Evolutionary conservation across 768 basidiomycete genomes (phyloP).

Genomic region (Psilocybe sp.): DNA sequence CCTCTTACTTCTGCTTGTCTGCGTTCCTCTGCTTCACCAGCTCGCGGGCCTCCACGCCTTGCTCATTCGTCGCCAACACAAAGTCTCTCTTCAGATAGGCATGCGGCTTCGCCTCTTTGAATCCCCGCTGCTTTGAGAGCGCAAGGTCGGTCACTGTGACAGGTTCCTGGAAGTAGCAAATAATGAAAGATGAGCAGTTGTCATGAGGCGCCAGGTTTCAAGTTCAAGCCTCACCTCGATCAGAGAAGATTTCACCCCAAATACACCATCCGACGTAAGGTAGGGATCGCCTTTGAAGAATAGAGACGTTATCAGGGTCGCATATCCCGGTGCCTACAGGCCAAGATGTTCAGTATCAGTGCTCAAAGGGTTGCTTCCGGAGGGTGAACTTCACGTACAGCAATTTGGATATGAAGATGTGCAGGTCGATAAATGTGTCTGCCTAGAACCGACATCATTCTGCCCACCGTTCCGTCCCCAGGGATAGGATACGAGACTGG

Average conservation of each 20-base stretch:
- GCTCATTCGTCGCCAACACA: conserved; percentile 37
- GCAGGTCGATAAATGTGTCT: conserved; percentile 78
- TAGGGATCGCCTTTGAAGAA: conserved; percentile 72
- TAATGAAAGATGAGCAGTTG: background rate
- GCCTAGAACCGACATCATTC: conserved; percentile 49
- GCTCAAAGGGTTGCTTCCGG: background rate
- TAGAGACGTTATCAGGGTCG: conserved; percentile 69
- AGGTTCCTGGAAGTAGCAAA: conserved; percentile 7
- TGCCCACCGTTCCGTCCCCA: conserved; percentile 73
- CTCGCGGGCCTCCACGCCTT: conserved; percentile 32
- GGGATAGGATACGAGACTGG: conserved; percentile 75
- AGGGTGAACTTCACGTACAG: conserved; percentile 34
- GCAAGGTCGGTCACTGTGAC: conserved; percentile 50
- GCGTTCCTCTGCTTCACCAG: background rate
- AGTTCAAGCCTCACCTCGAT: conserved; percentile 55
- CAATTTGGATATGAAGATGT: conserved; percentile 73
- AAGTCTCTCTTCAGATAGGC: conserved; percentile 38
- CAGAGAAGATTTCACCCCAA: conserved; percentile 79
- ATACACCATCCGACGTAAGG: conserved; percentile 70
- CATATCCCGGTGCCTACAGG: conserved; percentile 64
- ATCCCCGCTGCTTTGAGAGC: conserved; percentile 55
- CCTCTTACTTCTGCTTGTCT: background rate
- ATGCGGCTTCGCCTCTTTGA: conserved; percentile 37
- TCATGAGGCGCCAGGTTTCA: background rate
- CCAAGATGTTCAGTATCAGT: conserved; percentile 13